A percentile compares a stretch with the other conserved stretches of the same genome.
phyloP scores from a whole-genome alignment of 139 green algal species.

The Volvox reticuliferus region DNA sequence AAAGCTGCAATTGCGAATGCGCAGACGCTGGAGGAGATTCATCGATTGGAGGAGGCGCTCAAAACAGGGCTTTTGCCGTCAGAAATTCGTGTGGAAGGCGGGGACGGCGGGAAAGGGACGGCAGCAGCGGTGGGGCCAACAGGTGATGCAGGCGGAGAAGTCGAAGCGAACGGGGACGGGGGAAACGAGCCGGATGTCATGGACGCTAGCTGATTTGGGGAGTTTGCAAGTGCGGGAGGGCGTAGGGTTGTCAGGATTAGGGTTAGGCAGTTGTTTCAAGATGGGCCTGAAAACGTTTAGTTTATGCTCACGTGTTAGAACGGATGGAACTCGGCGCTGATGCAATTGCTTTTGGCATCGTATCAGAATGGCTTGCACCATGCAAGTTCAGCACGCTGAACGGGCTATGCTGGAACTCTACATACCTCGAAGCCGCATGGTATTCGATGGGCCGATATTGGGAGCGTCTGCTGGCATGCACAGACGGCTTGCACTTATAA shows the following conservation, averaged over 20 bases:
- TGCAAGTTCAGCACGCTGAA: no score
- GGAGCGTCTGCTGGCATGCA: no score
- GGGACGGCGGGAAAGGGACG: neutral
- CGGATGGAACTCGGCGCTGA: no score
- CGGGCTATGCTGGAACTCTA: no score
- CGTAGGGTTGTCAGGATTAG: neutral
- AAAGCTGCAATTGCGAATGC: conserved; percentile 92
- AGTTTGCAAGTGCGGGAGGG: neutral
- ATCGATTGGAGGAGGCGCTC: conserved; percentile 87
- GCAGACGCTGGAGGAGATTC: conserved; percentile 94
- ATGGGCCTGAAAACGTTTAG: no score
- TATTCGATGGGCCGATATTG: no score
- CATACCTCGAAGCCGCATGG: no score
- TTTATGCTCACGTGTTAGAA: no score
- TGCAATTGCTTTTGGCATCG: no score
- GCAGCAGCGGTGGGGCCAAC: neutral
- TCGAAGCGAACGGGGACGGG: conserved; percentile 36
- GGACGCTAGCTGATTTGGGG: conserved; percentile 44
- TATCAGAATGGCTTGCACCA: no score
- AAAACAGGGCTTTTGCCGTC: conserved; percentile 81
- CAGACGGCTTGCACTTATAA: no score
- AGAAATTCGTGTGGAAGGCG: conserved; percentile 37
- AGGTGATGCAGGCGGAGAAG: neutral
- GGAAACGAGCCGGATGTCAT: conserved; percentile 29
- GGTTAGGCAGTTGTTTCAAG: neutral